Evolutionary conservation across 441 rosid genomes (phyloP), one percentile per base, ranked within the genome.

Genomic region (Erodium chrysanthum): DNA sequence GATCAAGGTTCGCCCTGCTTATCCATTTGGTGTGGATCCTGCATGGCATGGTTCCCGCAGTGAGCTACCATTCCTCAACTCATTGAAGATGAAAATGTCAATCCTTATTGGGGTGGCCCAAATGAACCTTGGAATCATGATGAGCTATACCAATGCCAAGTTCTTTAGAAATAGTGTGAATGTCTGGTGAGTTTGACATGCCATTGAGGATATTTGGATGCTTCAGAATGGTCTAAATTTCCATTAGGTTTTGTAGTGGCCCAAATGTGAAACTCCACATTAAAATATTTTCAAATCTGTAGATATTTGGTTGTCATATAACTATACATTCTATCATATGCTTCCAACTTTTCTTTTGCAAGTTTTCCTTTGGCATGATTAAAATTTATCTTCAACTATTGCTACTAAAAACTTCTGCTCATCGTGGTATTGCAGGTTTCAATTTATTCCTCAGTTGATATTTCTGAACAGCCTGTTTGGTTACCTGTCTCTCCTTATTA

Each of bases 51-150:
- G 99, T 60, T 69, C 73, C 66, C 96, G 96, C 42, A 86, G 90
- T 25, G 99, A 95, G 77, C 80, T 90, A 69, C 96, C 99, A 46
- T 95, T 87, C 75, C 88, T 95, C 22, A 90, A 92, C 83, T 95
- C 99, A 37, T 77, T 92, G 76, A 92, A 95, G 84, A 95, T 95
- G 99, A 92, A 95, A 78, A 87, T 95, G 96, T 95, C 99, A 17
- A 92, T 92, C 71, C 92, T 95, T 64, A 79, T 92, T 48, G 99
- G 97, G 77, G 91, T 95, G 69, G 83, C 92, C 73, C 99, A 92
- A 68, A 95, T 95, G 99, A 90, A 95, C 82, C 99, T 95, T 10
- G 99, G 99, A 73, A 86, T 90, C 69, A 69, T 91, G 69, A 54
- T 94, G 80, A 94, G 97, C 77, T 91, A 68, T 72, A 84, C 80